Evolutionary conservation across 2,329 filamentous ascomycete genomes (phyloP).

Genomic region (Xenoacremonium recifei): DNA sequence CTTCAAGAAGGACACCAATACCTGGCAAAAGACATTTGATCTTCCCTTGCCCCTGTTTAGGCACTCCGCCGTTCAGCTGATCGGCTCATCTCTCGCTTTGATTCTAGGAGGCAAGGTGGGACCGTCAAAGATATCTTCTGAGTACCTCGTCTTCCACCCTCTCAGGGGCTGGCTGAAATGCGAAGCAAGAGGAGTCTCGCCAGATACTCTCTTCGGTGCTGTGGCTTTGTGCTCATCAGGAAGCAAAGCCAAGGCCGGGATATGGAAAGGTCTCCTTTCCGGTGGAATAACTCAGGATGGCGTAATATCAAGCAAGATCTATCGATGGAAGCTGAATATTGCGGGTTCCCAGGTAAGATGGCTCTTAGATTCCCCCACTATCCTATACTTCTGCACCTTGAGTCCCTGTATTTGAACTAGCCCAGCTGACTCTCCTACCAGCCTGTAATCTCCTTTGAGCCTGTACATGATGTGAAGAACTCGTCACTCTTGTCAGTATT

Average conservation of each 20-base stretch:
- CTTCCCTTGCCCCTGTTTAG: conserved; percentile 74
- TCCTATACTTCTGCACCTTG: neutral
- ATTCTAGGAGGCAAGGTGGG: conserved; percentile 62
- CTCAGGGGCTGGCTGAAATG: conserved; percentile 48
- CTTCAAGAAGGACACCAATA: conserved; percentile 48
- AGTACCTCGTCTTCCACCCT: conserved; percentile 53
- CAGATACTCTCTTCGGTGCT: conserved; percentile 44
- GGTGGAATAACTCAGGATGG: conserved; percentile 71
- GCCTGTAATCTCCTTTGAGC: conserved; percentile 27
- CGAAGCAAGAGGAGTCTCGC: conserved; percentile 29
- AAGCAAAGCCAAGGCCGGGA: conserved; percentile 21
- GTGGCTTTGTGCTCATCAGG: conserved; percentile 31
- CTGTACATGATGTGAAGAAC: conserved; percentile 3
- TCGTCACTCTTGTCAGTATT: conserved; percentile 27
- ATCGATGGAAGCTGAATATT: conserved; percentile 60
- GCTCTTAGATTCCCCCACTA: neutral
- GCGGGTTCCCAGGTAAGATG: conserved; percentile 36
- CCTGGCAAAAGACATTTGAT: conserved; percentile 64
- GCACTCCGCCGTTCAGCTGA: conserved; percentile 62
- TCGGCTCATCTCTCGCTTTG: conserved; percentile 50
- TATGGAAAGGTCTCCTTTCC: conserved; percentile 59
- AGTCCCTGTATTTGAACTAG: neutral
- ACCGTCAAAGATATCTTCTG: conserved; percentile 44
- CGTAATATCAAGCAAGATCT: conserved; percentile 59
- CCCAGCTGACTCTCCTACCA: conserved; percentile 7